Evolutionary conservation across 352 stramenopile genomes (phyloP).

Genomic region (Globisporangium nunn): DNA sequence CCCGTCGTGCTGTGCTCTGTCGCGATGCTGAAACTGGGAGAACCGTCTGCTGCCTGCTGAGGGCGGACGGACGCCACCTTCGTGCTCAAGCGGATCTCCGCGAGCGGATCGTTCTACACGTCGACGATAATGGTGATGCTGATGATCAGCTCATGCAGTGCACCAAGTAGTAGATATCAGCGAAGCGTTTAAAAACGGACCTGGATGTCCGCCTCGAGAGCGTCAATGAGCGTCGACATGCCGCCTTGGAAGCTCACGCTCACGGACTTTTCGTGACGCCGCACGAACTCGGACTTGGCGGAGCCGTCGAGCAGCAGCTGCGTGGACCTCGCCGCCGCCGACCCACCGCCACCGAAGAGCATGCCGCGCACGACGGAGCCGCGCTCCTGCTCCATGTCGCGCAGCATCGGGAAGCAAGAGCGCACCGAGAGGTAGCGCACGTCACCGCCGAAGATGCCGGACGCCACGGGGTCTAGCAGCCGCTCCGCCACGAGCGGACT

Average conservation of each 20-base stretch:
- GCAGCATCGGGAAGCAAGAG: slow-evolving; percentile 73
- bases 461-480: slow-evolving; percentile 74
- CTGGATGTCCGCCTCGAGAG: slow-evolving; percentile 34
- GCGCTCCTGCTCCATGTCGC: slow-evolving; percentile 68
- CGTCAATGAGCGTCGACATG: slow-evolving; percentile 66
- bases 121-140: too few relatives aligned
- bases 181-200: slow-evolving; percentile 6
- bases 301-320: slow-evolving; percentile 71
- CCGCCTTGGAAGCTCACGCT: slow-evolving; percentile 81
- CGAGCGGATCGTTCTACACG: slow-evolving; percentile 26
- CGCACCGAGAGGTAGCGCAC: slow-evolving; percentile 71
- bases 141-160: not conserved
- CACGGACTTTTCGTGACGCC: slow-evolving; percentile 57
- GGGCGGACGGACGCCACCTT: slow-evolving; percentile 22
- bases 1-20: slow-evolving; percentile 27
- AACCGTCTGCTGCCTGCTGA: not conserved
- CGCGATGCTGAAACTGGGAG: slow-evolving; percentile 30
- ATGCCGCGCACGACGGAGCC: slow-evolving; percentile 76
- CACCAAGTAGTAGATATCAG: not conserved
- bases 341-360: slow-evolving; percentile 35
- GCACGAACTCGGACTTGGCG: slow-evolving; percentile 65
- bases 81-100: slow-evolving; percentile 31
- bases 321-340: slow-evolving; percentile 16
- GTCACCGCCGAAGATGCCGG: slow-evolving; percentile 85
- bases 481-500: slow-evolving; percentile 69